phyloP scores from a whole-genome alignment of 306 rosid genomes.

The Benincasa hispida region DNA sequence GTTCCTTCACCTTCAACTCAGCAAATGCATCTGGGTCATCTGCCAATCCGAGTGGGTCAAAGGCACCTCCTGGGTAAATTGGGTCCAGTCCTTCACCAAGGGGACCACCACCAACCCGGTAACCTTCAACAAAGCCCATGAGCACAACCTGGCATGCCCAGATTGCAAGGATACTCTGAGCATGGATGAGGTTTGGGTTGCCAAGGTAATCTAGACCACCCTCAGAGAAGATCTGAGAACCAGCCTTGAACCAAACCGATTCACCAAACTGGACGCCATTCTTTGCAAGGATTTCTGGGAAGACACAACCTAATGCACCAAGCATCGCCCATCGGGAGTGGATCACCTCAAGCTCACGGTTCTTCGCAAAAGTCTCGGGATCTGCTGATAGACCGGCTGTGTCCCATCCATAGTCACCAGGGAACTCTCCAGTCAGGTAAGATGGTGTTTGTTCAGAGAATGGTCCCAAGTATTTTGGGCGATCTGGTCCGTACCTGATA shows the following conservation, averaged over 20 bases:
- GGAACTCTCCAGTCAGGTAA: conserved; percentile 84
- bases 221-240: conserved; percentile 83
- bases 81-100: conserved; percentile 98
- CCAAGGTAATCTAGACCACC: conserved; percentile 96
- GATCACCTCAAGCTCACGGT: conserved; percentile 91
- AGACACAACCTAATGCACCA: conserved; percentile 72
- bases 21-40: conserved; percentile 96
- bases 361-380: conserved; percentile 85
- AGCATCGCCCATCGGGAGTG: conserved; percentile 96
- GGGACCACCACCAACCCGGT: conserved; percentile 93
- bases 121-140: conserved; percentile 88
- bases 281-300: conserved; percentile 75
- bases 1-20: conserved; percentile 86
- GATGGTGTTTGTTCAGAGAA: conserved; percentile 95
- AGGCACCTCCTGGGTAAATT: conserved; percentile 89
- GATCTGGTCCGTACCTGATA: conserved; percentile 92
- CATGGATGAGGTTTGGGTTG: conserved; percentile 84
- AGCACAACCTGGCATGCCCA: conserved; percentile 92
- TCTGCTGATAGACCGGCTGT: conserved; percentile 95
- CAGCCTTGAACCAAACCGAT: conserved; percentile 97
- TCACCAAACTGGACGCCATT: conserved; percentile 89
- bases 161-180: conserved; percentile 95
- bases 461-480: conserved; percentile 94
- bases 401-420: conserved; percentile 98
- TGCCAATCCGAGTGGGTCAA: conserved; percentile 92